These are phyloP conservation scores for Hebeloma cylindrosporum DNA, from an alignment of 768 basidiomycete genomes.

Conservation along the genomic window DNA sequence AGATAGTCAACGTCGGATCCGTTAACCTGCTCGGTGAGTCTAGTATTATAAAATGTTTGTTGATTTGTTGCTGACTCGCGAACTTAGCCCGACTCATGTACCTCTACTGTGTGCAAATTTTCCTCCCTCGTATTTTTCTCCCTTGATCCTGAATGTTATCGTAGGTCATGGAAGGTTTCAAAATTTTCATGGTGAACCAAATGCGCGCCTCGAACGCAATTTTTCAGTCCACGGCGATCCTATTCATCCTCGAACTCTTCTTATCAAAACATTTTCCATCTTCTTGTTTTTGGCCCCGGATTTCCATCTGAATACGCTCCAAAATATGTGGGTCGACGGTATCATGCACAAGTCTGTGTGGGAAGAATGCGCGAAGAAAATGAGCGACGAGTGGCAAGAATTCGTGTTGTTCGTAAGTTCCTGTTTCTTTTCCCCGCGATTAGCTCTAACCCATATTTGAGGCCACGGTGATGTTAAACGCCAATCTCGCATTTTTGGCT, in stretches of 20 bases:
- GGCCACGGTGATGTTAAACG: conserved; percentile 55
- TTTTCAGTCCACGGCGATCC: conserved; percentile 35
- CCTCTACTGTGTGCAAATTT: neutral
- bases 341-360: conserved; percentile 41
- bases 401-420: conserved; percentile 49
- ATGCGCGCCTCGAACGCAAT: conserved; percentile 42
- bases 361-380: conserved; percentile 40
- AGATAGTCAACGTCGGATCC: conserved; percentile 20
- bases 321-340: conserved; percentile 48
- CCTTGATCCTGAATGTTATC: neutral
- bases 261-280: conserved; percentile 37
- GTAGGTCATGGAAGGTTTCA: conserved; percentile 37
- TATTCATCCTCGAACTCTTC: conserved; percentile 27
- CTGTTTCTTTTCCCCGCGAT: neutral
- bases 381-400: conserved; percentile 48
- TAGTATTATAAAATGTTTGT: conserved; percentile 7
- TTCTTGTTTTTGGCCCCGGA: conserved; percentile 51
- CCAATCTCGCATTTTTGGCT: conserved; percentile 56
- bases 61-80: conserved; percentile 15
- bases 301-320: conserved; percentile 39
- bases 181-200: conserved; percentile 45
- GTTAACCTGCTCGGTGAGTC: neutral
- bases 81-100: conserved; percentile 2
- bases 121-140: neutral
- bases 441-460: conserved; percentile 25